Evolutionary conservation across 129 eudicot genomes (phyloP), one percentile per base, ranked within the genome.

Genomic region (Flaveria bidentis): DNA sequence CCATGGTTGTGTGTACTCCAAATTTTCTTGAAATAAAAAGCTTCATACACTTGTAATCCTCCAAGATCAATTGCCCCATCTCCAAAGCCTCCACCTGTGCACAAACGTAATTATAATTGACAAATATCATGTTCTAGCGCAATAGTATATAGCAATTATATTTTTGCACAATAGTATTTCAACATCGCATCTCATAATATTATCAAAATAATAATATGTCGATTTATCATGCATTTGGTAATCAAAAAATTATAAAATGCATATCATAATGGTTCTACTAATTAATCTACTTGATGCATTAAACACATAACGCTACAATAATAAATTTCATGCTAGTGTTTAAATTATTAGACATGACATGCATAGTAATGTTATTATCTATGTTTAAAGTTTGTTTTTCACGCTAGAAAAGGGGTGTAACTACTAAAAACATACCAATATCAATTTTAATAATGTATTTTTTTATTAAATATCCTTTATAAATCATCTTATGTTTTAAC

Each of bases 11-110:
- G n/a, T 56, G 77, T 78, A 9, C 50, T 49, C 91, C 88, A 84
- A 1, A 84, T 39, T 75, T 82, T 79, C 39, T 17, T 76, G 52
- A 87, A 87, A 17, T 76, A 60, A 10, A 77, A 63, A 13, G 83
- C 45, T 71, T 82, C 63, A 15, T 49, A 36, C 4, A 84, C 86
- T 52, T 42, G 47, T 58, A 87, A 33, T 46, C 85, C 91, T 67
- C 91, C 91, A 20, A 87, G 82, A 76, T 87, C 88, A 68, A 84
- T 82, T 14, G 76, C n/a, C 57, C 86, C 88, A 1, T 20, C 75
- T 63, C 81, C 91, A 63, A 87, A 87, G 55, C 72, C 83, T 26
- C 58, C 63, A 57, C 88, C 91, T 86, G 55, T 6, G 30, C 16
- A 60, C 7, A 52, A 52, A 52, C n/a, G 18, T 16, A 51, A 2